Evolutionary conservation across 1,284 basidiomycete species (phyloP).

Genomic region (Austroboletus novae-zelandiae): DNA sequence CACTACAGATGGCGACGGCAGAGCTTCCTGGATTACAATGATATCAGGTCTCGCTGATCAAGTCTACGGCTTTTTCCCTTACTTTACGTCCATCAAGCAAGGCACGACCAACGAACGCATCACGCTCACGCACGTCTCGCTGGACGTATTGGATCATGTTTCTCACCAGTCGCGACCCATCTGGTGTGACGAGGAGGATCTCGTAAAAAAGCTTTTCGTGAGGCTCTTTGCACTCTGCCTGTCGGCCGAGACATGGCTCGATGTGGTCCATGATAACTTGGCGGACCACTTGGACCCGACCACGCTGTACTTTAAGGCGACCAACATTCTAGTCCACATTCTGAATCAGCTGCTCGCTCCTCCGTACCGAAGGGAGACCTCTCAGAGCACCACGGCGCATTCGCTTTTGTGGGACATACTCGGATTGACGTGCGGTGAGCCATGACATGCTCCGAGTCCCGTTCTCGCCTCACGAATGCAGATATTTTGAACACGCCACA

Average conservation of each 20-base stretch:
- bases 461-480: constrained; percentile 18
- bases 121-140: constrained; percentile 48
- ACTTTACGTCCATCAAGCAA: constrained; percentile 37
- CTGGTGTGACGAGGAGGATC: constrained; percentile 42
- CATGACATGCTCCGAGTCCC: background rate
- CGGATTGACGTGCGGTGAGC: constrained; percentile 44
- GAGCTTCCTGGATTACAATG: constrained; percentile 40
- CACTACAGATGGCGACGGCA: constrained; percentile 30
- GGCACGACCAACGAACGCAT: constrained; percentile 63
- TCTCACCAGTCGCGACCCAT: constrained; percentile 49
- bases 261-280: constrained; percentile 36
- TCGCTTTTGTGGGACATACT: constrained; percentile 46
- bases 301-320: constrained; percentile 37
- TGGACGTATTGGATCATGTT: constrained; percentile 52
- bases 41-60: constrained; percentile 50
- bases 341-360: constrained; percentile 41
- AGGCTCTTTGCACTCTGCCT: constrained; percentile 52
- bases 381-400: constrained; percentile 44
- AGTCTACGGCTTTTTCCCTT: constrained; percentile 49
- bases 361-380: constrained; percentile 33
- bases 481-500: constrained; percentile 36
- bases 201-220: constrained; percentile 48
- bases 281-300: constrained; percentile 39
- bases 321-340: constrained; percentile 35
- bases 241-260: constrained; percentile 57